Base-by-base conservation (phyloP, 352 stramenopile species). In the Phytophthora chlamydospora region DNA sequence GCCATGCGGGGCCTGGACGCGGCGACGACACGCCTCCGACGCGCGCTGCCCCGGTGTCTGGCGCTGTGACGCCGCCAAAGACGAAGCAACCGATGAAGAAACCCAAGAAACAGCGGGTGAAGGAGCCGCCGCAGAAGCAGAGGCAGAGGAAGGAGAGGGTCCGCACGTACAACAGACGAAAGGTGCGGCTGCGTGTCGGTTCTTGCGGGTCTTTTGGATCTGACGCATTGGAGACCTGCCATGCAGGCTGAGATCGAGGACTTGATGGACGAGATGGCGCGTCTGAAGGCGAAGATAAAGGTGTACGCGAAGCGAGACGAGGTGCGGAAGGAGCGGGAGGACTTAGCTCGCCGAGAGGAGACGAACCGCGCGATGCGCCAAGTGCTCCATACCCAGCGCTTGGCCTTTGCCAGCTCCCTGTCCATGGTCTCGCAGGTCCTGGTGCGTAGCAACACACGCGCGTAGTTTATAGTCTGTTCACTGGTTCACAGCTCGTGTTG, bases 161-260 rank as follows among this genome's bases (percentile, higher is more conserved):
- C 45, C 64, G 58, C 39, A 65, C 64, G n/a, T 73, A 73, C 16
- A 50, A 19, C 40, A 62, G 51, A 17, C 45, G 58, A 49, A 73
- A 73, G 41, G 64, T 73, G 32, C 8, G n/a, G 2, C 7, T 50
- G 40, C n/a, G 24, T 42, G 14, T 48, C 6, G 13, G 41, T 3
- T 14, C 24, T 19, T 11, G 27, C 27, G 27, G 13, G 31, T 24
- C 6, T 2, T 36, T 19, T 36, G 24, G 8, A 1, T 13, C 33
- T 36, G 5, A 19, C 45, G 1, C 8, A 12, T 7, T 31, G 6
- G 21, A 24, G 3, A 3, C 21, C 21, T 33, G 14, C 17, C 48
- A 24, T 42, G 4, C 48, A 73, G 59, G 47, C 33, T 21, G 65
- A 69, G 36, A 69, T 69, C 36, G 59, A 61, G 36, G 19, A 42